Base-by-base conservation (phyloP, 179 eudicot species). In the Monotropa hypopitys region DNA sequence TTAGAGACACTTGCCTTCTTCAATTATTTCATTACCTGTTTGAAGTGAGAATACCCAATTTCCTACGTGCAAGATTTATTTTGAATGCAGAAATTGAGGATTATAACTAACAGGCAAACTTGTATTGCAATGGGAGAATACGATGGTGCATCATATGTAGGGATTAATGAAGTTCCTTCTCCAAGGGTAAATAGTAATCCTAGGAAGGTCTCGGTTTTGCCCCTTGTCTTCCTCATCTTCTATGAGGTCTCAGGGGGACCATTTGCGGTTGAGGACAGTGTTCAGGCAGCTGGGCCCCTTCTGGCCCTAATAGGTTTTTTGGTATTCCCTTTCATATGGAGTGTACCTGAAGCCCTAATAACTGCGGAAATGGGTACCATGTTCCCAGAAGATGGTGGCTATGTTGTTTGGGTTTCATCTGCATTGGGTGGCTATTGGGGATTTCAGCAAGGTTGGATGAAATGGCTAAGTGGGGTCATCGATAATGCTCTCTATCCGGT, bases 381-480 rank as follows among this genome's bases (percentile, higher is more conserved):
- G 82, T 80, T 80, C 73, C 82, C 82, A 0, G 82, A 80, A 35
- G 78, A 75, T 56, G 78, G 82, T 20, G 81, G 81, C 38, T 79
- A 79, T 26, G 81, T 79, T 38, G 49, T 79, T 53, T 79, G 81
- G 81, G 78, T 80, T 16, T 74, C 82, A 0, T 40, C 82, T 0
- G 82, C 82, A 0, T 56, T 80, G 56, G 78, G 78, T 32, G 74
- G 42, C 33, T 80, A 51, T 68, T 80, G 82, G 82, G 82, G 82
- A 10, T 80, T 80, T 56, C 82, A 80, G 70, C 78, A 74, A 45
- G 82, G 82, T 75, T 80, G 82, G 78, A 54, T 80, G 78, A 80
- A 80, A 76, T 80, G 82, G 82, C 78, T 80, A 3, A 75, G 82
- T 54, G 82, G 82, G 65, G 75, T 80, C 10, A 79, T 79, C 7